Base-by-base conservation (phyloP, 306 rosid genomes). In the Trifolium pratense region DNA sequence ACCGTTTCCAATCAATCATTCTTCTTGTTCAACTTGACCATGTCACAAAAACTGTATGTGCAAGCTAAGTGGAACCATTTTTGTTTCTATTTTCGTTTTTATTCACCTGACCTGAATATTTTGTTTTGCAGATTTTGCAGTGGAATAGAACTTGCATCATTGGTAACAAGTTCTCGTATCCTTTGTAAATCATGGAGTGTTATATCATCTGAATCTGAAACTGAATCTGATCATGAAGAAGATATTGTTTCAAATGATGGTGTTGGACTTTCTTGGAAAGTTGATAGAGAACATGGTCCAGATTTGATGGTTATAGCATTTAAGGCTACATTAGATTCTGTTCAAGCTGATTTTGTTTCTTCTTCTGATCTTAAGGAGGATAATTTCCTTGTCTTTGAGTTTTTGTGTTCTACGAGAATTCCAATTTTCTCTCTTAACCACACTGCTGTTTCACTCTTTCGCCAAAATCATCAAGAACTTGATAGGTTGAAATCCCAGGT, bases 281-380 rank as follows among this genome's bases (percentile, higher is more conserved):
- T 26, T 73, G 55, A 42, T 13, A 3, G 12, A 3, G 32, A 67
- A 1, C 5, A 13, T 0, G 15, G 17, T 51, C 3, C 79, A 2
- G 52, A 69, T 46, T 59, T 25, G n/a, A n/a, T n/a, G n/a, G n/a
- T 26, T 73, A 20, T 89, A 46, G 86, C 85, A 1, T 92, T 92
- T 69, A 78, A 62, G 14, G 71, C 75, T 16, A 5, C 66, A 0
- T 1, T 2, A 21, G 55, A 45, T 13, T 15, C 10, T 45, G 12
- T 61, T 77, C 16, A 20, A 26, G 18, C 5, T 25, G 56, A 32
- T 40, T 70, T 78, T 70, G 59, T 82, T 74, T 15, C 78, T 5
- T 74, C 90, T 14, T 8, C 40, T 6, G 20, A 14, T 7, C 83
- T 81, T 9, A 63, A 14, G 57, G 68, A 79, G 3, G 23, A 40